Conservation (phyloP, 2,329 filamentous ascomycete species). For the Trichoderma afroharzianum region DNA sequence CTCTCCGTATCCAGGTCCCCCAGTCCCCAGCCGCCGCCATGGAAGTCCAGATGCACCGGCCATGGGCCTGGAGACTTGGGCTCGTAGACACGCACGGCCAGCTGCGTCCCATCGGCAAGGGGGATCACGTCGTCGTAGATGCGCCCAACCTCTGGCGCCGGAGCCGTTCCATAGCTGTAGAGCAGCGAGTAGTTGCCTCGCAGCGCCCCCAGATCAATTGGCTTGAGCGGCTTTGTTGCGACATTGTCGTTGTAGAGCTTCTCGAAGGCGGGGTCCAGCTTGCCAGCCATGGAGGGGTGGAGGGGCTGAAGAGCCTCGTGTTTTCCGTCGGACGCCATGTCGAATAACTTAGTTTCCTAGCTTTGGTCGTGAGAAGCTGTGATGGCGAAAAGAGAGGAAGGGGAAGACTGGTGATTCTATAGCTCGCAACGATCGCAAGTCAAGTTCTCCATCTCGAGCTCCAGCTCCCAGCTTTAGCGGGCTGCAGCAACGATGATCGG, state of each 20-base stretch:
- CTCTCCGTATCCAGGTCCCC: constrained; percentile 49
- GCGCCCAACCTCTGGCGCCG: constrained; percentile 38
- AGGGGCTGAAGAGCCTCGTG: constrained; percentile 48
- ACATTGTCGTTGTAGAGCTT: constrained; percentile 46
- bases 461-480: neutral
- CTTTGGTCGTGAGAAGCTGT: neutral
- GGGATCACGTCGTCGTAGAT: constrained; percentile 37
- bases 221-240: constrained; percentile 37
- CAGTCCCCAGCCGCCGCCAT: constrained; percentile 49
- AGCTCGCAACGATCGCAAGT: neutral
- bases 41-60: constrained; percentile 47
- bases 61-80: constrained; percentile 39
- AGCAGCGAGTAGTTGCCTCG: constrained; percentile 42
- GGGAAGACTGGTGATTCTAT: neutral
- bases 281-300: constrained; percentile 43
- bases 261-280: constrained; percentile 45
- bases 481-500: neutral
- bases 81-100: constrained; percentile 42
- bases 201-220: constrained; percentile 38
- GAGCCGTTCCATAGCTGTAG: constrained; percentile 43
- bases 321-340: constrained; percentile 18
- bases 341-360: neutral
- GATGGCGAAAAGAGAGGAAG: neutral
- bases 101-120: constrained; percentile 29
- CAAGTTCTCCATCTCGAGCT: neutral